phyloP scores from a whole-genome alignment of 2,329 filamentous ascomycete genomes.

The Ceratocystis albifundus region DNA sequence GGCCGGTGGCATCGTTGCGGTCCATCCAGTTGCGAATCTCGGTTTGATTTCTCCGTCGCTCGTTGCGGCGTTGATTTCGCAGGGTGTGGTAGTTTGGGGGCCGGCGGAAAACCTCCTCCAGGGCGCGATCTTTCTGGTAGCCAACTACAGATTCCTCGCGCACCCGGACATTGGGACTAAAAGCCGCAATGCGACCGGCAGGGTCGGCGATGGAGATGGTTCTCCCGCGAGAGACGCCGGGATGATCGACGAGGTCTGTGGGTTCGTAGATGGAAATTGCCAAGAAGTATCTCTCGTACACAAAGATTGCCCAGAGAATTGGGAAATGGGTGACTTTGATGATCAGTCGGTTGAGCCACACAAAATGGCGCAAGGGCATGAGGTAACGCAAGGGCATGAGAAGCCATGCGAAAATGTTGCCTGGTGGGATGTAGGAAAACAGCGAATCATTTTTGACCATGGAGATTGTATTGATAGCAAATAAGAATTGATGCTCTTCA shows the following conservation, averaged over 20 bases:
- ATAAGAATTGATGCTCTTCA: conserved; percentile 84
- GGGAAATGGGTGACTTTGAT: conserved; percentile 90
- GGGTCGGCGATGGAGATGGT: conserved; percentile 48
- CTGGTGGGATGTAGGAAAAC: conserved; percentile 85
- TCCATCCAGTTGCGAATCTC: conserved; percentile 91
- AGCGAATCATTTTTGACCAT: conserved; percentile 98
- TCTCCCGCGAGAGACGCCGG: conserved; percentile 40
- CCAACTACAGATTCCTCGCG: conserved; percentile 81
- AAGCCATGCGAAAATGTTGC: conserved; percentile 84
- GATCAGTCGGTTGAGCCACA: conserved; percentile 75
- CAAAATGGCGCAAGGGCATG: conserved; percentile 69
- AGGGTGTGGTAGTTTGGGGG: conserved; percentile 54
- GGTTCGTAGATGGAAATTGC: conserved; percentile 67
- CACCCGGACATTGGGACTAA: conserved; percentile 60
- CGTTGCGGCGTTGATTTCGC: conserved; percentile 48
- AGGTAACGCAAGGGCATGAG: conserved; percentile 71
- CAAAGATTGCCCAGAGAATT: conserved; percentile 71
- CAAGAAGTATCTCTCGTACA: conserved; percentile 74
- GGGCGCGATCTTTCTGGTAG: conserved; percentile 75
- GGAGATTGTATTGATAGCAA: conserved; percentile 92
- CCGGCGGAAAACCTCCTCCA: conserved; percentile 81
- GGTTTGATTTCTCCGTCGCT: conserved; percentile 62
- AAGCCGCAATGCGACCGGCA: conserved; percentile 48
- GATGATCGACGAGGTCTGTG: conserved; percentile 71
- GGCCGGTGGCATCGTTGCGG: conserved; percentile 43